Percentiles rank a stretch among this genome's conserved stretches.
phyloP scores from a whole-genome alignment of 2,329 filamentous ascomycete species.

The Aspergillus ochraceoroseus region DNA sequence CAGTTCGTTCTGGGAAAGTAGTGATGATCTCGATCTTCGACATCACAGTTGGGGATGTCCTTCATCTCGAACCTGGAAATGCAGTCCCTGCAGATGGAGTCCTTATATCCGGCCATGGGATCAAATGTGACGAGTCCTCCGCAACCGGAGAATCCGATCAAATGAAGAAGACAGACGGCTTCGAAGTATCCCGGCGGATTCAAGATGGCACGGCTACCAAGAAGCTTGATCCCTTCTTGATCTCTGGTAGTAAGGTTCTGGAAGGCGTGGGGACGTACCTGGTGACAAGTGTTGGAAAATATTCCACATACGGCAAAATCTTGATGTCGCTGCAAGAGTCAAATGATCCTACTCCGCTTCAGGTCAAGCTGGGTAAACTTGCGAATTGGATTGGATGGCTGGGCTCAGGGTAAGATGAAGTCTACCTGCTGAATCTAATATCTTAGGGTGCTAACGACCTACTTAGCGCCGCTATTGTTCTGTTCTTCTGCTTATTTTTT shows the following conservation, averaged over 20 bases:
- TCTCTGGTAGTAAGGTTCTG: slow-evolving; percentile 74
- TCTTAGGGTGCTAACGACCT: slow-evolving; percentile 13
- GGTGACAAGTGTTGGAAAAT: slow-evolving; percentile 66
- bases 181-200: slow-evolving; percentile 56
- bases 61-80: slow-evolving; percentile 65
- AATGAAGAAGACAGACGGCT: slow-evolving; percentile 60
- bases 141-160: slow-evolving; percentile 70
- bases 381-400: slow-evolving; percentile 74
- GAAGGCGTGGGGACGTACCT: slow-evolving; percentile 72
- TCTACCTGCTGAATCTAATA: neutral
- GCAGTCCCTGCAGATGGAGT: slow-evolving; percentile 66
- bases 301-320: slow-evolving; percentile 71
- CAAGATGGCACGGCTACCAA: slow-evolving; percentile 50
- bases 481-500: slow-evolving; percentile 83
- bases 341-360: slow-evolving; percentile 69
- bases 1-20: slow-evolving; percentile 62
- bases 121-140: slow-evolving; percentile 69
- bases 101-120: slow-evolving; percentile 60
- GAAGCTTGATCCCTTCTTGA: slow-evolving; percentile 65
- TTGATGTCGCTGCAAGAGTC: slow-evolving; percentile 69
- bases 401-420: slow-evolving; percentile 54
- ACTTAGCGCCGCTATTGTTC: slow-evolving; percentile 60
- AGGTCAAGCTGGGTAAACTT: slow-evolving; percentile 69
- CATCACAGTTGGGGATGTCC: slow-evolving; percentile 63
- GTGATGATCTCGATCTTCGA: slow-evolving; percentile 61